These are phyloP conservation scores for Picochlorum costavermella DNA, from an alignment of 139 green algal genomes.

Conservation along the genomic window DNA sequence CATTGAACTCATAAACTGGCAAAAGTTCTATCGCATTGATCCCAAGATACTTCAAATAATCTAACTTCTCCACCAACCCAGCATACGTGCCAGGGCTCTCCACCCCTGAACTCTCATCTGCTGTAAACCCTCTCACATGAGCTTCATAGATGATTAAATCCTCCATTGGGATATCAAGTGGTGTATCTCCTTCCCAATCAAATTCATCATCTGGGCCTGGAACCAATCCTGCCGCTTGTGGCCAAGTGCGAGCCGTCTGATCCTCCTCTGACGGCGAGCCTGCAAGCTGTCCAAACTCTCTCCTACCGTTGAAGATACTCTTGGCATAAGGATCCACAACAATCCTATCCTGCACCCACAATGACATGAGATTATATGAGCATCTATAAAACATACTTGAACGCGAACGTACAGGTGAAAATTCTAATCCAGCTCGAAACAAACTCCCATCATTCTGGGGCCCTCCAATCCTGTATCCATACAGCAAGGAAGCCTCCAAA, in stretches of 20 bases:
- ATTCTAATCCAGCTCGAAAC: background rate
- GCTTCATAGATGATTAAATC: conserved; percentile 96
- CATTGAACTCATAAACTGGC: conserved; percentile 95
- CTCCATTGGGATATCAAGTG: conserved; percentile 69
- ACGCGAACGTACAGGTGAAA: background rate
- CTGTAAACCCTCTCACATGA: conserved; percentile 93
- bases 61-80: conserved; percentile 76
- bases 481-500: conserved; percentile 55
- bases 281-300: conserved; percentile 66
- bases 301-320: conserved; percentile 54
- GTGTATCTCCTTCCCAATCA: conserved; percentile 79
- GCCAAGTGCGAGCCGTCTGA: conserved; percentile 69
- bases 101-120: conserved; percentile 48
- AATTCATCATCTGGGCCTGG: conserved; percentile 42
- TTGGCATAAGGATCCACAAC: conserved; percentile 89
- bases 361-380: background rate
- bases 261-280: conserved; percentile 33
- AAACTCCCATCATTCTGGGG: conserved; percentile 16
- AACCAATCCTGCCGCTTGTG: conserved; percentile 60
- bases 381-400: background rate
- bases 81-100: conserved; percentile 70
- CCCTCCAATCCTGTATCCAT: conserved; percentile 45
- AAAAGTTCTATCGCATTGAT: conserved; percentile 95
- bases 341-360: conserved; percentile 15
- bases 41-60: conserved; percentile 85